A percentile compares a stretch with the other conserved stretches of the same genome.
Conservation (phyloP, 495 filamentous ascomycete genomes). For the Neohortaea acidophila region DNA sequence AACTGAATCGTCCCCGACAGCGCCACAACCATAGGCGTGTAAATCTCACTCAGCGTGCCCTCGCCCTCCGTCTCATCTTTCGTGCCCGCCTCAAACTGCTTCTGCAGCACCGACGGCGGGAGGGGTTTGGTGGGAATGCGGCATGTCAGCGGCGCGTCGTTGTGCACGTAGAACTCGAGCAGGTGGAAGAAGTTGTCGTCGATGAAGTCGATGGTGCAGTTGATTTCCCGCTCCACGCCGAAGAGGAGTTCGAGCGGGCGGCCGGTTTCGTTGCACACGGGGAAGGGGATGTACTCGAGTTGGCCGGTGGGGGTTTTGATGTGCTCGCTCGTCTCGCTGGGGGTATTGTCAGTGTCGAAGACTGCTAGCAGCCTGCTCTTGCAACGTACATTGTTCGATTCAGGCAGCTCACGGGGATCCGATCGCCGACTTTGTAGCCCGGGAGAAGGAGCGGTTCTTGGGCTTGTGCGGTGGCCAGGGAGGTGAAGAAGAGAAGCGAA, state of each 20-base stretch:
- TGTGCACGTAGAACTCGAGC: constrained; percentile 96
- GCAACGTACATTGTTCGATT: constrained; percentile 48
- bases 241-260: constrained; percentile 70
- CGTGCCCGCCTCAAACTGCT: constrained; percentile 13
- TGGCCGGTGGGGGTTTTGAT: constrained; percentile 64
- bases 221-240: constrained; percentile 66
- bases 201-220: constrained; percentile 79
- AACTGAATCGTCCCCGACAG: constrained; percentile 77
- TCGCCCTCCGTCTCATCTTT: constrained; percentile 15
- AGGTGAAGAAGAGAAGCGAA: constrained; percentile 20
- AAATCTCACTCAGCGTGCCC: constrained; percentile 27
- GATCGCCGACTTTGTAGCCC: constrained; percentile 29
- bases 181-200: constrained; percentile 89
- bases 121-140: constrained; percentile 71
- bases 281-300: constrained; percentile 89
- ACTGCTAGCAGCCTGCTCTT: background rate
- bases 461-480: constrained; percentile 14
- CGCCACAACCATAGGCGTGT: constrained; percentile 62
- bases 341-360: background rate
- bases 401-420: constrained; percentile 50
- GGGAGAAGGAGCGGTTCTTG: constrained; percentile 20
- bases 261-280: constrained; percentile 76
- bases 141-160: constrained; percentile 83
- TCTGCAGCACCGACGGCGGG: constrained; percentile 12
- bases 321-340: constrained; percentile 31